Base-by-base conservation (phyloP, 129 eudicot genomes). In the Centaurea solstitialis region DNA sequence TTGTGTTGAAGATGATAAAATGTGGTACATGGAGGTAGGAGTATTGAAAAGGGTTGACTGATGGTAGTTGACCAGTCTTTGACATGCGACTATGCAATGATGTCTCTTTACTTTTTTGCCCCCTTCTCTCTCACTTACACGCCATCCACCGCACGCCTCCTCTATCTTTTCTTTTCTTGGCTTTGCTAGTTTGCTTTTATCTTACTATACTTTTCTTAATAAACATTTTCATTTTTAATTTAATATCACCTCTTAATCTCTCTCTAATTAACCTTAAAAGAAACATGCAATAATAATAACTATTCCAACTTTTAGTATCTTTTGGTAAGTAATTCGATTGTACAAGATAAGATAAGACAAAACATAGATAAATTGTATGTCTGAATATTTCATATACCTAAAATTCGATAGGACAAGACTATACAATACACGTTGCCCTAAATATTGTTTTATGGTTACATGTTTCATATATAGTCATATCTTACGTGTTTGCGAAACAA, bases 91-190 rank as follows among this genome's bases (percentile, higher is more conserved):
- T 57, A 82, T 53, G 45, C 77, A 82, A 82, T 81, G 76, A 81
- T 82, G 85, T 50, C 38, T 22, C 80, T 76, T 77, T 77, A 77
- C 81, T 77, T 76, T 76, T 77, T 66, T 45, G 35, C 70, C 70
- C 50, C 45, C 40, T 23, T 47, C 73, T 75, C 76, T 61, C 76
- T 82, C 83, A 20, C 12, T 69, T 68, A 53, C 85, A 82, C 85
- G 85, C 85, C 76, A 82, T 76, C 85, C 76, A 37, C 10, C 67
- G 77, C 85, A 82, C 85, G 85, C 85, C 85, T 76, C 37, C 28
- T 24, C 20, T 21, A n/a, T 41, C 12, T 21, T 62, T 18, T 21
- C 65, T 10, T 57, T 57, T 13, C 28, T 62, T 1, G 30, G 30
- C 30, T 26, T 26, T 26, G 24, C 69, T 74, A 2, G 1, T 26